phyloP scores from a whole-genome alignment of 1,284 basidiomycete species.

The Puccinia horiana region DNA sequence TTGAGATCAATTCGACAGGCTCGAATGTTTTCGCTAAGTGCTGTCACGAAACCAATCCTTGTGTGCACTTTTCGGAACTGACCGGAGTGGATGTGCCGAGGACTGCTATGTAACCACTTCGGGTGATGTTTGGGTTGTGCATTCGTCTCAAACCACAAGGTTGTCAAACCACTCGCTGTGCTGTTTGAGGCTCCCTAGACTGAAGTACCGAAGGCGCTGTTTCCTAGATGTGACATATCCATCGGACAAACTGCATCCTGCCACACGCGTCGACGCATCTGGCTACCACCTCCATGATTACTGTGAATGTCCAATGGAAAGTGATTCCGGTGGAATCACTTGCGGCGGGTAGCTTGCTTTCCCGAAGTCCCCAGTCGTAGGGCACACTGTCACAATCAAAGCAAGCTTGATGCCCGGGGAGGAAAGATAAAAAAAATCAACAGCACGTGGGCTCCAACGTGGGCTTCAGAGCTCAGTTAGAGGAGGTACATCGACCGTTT shows the following conservation, averaged over 20 bases:
- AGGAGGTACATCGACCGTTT: neutral
- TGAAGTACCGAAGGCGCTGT: neutral
- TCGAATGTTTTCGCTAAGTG: neutral
- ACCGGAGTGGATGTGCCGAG: neutral
- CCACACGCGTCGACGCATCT: neutral
- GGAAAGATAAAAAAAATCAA: neutral
- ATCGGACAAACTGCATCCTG: neutral
- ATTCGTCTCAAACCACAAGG: neutral
- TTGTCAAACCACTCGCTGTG: too few relatives aligned
- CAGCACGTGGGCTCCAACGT: slow-evolving; percentile 14
- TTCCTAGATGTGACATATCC: neutral
- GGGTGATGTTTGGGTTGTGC: neutral
- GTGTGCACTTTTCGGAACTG: neutral
- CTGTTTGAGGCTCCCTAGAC: neutral
- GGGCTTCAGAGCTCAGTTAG: neutral
- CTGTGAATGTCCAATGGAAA: neutral
- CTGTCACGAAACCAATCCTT: neutral
- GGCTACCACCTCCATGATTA: neutral
- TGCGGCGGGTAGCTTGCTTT: neutral
- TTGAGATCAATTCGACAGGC: neutral
- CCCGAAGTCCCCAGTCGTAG: neutral
- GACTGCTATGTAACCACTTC: neutral
- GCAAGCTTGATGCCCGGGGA: neutral
- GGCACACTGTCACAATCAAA: neutral
- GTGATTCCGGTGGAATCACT: too few relatives aligned